Percentiles rank a stretch among this genome's conserved stretches.
Conservation (phyloP, 1,284 basidiomycete species). For the Pseudozyma flocculosa region DNA sequence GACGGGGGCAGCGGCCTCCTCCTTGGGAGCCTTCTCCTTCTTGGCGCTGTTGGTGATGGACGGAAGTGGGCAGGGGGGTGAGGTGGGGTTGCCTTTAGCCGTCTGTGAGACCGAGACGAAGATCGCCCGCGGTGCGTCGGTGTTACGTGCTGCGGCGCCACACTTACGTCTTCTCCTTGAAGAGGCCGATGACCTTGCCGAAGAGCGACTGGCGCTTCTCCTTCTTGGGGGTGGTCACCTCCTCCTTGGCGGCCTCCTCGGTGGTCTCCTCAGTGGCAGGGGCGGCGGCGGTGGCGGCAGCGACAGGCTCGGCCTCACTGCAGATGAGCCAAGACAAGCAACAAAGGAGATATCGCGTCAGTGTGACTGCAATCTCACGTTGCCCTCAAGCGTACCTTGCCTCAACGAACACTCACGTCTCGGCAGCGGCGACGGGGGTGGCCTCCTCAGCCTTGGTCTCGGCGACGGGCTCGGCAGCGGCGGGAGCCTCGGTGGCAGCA, state of each 20-base stretch:
- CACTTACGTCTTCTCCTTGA: conserved; percentile 37
- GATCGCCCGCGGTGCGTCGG: too few species aligned
- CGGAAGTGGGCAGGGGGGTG: too few species aligned
- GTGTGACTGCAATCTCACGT: too few species aligned
- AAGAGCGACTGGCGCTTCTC: conserved; percentile 48
- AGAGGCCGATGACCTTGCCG: conserved; percentile 35
- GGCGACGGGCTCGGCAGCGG: conserved; percentile 4
- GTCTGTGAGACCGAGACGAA: too few species aligned
- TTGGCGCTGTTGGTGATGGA: too few species aligned
- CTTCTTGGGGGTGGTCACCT: conserved; percentile 39
- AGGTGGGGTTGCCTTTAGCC: too few species aligned
- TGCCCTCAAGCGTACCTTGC: too few species aligned
- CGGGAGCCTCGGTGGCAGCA: conserved; percentile 19
- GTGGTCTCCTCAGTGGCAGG: conserved; percentile 3
- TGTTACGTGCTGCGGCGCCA: too few species aligned
- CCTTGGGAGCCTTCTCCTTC: conserved; percentile 24
- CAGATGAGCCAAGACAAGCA: too few species aligned
- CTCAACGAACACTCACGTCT: too few species aligned
- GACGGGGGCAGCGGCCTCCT: conserved; percentile 27
- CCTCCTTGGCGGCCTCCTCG: conserved; percentile 32
- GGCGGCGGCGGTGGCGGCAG: not conserved
- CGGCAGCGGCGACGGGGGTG: conserved; percentile 1
- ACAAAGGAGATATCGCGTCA: too few species aligned
- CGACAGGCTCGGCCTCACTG: not conserved
- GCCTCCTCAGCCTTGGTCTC: conserved; percentile 9